These are phyloP conservation scores for Thalassiosira exigua DNA, from an alignment of 352 stramenopile genomes.

Conservation along the genomic window DNA sequence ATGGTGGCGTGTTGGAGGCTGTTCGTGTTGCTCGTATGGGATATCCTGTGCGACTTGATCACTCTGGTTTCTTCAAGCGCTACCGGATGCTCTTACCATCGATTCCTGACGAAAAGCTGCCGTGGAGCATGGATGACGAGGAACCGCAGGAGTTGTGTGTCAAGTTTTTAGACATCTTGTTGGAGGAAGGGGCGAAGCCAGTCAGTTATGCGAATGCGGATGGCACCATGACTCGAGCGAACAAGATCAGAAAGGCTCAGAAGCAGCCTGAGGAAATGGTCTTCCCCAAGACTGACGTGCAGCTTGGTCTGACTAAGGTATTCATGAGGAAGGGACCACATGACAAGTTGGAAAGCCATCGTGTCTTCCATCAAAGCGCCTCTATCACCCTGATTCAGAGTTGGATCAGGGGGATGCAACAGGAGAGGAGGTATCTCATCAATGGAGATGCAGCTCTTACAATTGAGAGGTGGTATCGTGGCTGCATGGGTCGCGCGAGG, in stretches of 20 bases:
- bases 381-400: conserved; percentile 81
- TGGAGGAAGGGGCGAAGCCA: conserved; percentile 77
- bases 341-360: conserved; percentile 89
- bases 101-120: conserved; percentile 59
- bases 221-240: conserved; percentile 70
- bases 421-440: conserved; percentile 74
- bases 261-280: conserved; percentile 72
- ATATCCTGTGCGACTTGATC: conserved; percentile 95
- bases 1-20: conserved; percentile 98
- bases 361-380: conserved; percentile 79
- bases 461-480: conserved; percentile 82
- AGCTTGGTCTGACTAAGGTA: conserved; percentile 91
- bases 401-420: conserved; percentile 75
- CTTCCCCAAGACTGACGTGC: conserved; percentile 83
- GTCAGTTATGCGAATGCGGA: conserved; percentile 61
- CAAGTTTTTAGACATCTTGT: conserved; percentile 74
- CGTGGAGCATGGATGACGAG: conserved; percentile 81
- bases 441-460: conserved; percentile 65
- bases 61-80: conserved; percentile 84
- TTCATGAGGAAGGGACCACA: conserved; percentile 94
- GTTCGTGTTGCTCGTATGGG: conserved; percentile 96
- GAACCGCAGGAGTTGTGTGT: conserved; percentile 79
- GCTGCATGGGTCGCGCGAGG: conserved; percentile 75
- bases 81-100: conserved; percentile 83
- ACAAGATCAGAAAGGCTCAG: conserved; percentile 81